phyloP scores from a whole-genome alignment of 192 early-diverging fungal species.

The Backusella sp. region DNA sequence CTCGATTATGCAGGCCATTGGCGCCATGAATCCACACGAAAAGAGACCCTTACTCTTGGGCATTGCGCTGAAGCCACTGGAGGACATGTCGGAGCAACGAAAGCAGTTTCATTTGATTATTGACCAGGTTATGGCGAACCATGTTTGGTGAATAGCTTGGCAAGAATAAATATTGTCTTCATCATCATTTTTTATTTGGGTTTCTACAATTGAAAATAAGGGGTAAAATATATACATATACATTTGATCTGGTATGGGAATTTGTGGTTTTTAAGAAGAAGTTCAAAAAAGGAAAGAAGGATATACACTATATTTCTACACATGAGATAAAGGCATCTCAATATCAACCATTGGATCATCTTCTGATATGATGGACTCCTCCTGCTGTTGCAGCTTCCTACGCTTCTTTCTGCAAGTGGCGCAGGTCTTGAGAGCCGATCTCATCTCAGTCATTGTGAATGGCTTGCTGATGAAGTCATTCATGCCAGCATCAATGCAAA shows the following conservation, averaged over 20 bases:
- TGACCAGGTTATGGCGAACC: conserved; percentile 26
- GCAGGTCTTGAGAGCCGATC: conserved; percentile 30
- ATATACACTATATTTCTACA: not conserved
- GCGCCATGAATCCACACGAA: conserved; percentile 48
- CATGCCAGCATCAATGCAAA: conserved; percentile 55
- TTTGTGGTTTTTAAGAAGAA: not conserved
- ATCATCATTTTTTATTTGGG: not conserved
- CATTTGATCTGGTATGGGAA: not conserved
- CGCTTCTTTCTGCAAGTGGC: conserved; percentile 12
- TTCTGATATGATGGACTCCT: conserved; percentile 2
- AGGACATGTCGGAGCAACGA: conserved; percentile 29
- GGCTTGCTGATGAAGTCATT: conserved; percentile 56
- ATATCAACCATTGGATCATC: conserved; percentile 23
- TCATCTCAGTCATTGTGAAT: conserved; percentile 49
- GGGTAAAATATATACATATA: not conserved
- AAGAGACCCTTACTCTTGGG: conserved; percentile 44
- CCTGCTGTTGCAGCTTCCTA: not conserved
- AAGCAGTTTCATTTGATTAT: conserved; percentile 28
- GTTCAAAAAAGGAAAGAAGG: not conserved
- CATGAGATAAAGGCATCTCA: conserved; percentile 8
- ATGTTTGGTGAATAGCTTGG: conserved; percentile 18
- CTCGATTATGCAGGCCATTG: conserved; percentile 48
- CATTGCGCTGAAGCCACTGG: conserved; percentile 41
- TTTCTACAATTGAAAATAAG: not conserved
- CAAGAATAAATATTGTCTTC: not conserved